These are phyloP conservation scores for Haplosporangium sp. DNA, from an alignment of 371 early-diverging fungal species.

Conservation along the genomic window DNA sequence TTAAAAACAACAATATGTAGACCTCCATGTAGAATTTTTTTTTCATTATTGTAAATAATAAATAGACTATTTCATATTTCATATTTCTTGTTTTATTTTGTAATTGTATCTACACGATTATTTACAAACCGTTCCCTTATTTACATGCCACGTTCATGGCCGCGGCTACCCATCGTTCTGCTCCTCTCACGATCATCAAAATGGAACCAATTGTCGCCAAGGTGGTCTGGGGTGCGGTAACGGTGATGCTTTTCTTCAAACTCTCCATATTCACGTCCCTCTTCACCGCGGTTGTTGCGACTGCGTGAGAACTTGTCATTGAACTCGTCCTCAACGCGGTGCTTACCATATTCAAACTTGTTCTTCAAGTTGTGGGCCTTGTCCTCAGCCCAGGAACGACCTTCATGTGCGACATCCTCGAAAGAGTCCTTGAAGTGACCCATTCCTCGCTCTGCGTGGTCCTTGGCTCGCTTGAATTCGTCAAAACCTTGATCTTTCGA, in stretches of 20 bases:
- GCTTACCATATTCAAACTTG: conserved; percentile 21
- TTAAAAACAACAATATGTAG: conserved; percentile 1
- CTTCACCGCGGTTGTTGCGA: conserved; percentile 16
- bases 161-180: conserved; percentile 2
- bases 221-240: conserved; percentile 25
- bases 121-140: no score
- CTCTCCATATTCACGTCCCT: conserved; percentile 31
- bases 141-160: conserved; percentile 32
- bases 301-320: conserved; percentile 16
- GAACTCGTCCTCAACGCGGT: conserved; percentile 12
- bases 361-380: conserved; percentile 19
- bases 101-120: no score
- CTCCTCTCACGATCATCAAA: conserved; percentile 24
- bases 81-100: no score
- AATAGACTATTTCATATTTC: background rate
- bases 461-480: conserved; percentile 14
- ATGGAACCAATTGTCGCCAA: conserved; percentile 52
- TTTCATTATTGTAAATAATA: background rate
- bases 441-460: conserved; percentile 15
- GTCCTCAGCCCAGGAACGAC: conserved; percentile 24
- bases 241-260: background rate
- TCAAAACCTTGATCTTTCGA: conserved; percentile 13
- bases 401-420: conserved; percentile 20
- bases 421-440: conserved; percentile 20
- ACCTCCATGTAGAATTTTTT: no score